Evolutionary conservation across 176 grass and related monocot genomes (phyloP).

Genomic region (Oryza longistaminata): DNA sequence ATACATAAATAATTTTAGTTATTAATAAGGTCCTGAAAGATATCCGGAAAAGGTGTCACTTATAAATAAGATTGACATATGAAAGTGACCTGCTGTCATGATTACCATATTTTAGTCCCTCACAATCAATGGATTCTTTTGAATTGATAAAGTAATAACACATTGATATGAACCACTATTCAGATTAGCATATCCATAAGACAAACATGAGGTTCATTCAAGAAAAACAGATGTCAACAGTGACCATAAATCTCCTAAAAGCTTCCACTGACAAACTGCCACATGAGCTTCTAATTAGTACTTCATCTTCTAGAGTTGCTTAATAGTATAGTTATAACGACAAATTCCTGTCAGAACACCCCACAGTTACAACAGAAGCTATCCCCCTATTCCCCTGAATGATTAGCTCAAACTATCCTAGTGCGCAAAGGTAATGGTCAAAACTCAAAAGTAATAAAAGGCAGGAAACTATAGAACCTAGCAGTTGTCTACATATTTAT

Average conservation of each 20-base stretch:
- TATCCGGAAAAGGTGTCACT: not conserved
- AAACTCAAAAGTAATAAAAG: slow-evolving; percentile 31
- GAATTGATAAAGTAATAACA: slow-evolving; percentile 8
- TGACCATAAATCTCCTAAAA: slow-evolving; percentile 13
- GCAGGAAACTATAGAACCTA: slow-evolving; percentile 40
- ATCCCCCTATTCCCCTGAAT: not conserved
- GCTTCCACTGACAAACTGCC: slow-evolving; percentile 6
- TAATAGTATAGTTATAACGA: slow-evolving; percentile 27
- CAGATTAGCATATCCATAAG: slow-evolving; percentile 2
- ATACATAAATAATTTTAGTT: not conserved
- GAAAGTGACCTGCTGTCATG: not conserved
- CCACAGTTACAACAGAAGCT: slow-evolving; percentile 27
- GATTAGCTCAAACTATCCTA: slow-evolving; percentile 31
- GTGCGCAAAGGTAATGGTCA: slow-evolving; percentile 40
- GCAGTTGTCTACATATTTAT: slow-evolving; percentile 1
- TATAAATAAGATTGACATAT: not conserved
- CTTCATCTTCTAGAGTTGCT: slow-evolving; percentile 20
- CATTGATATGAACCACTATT: not conserved
- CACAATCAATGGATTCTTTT: not conserved
- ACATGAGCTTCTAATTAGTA: slow-evolving; percentile 18
- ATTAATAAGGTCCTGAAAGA: not conserved
- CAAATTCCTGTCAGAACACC: slow-evolving; percentile 33
- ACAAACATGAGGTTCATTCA: slow-evolving; percentile 6
- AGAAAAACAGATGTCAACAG: slow-evolving; percentile 2
- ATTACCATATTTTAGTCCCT: not conserved